Evolutionary conservation across 192 early-diverging fungal species (phyloP), one percentile per base, ranked within the genome.

Genomic region (Coemansia sp.): DNA sequence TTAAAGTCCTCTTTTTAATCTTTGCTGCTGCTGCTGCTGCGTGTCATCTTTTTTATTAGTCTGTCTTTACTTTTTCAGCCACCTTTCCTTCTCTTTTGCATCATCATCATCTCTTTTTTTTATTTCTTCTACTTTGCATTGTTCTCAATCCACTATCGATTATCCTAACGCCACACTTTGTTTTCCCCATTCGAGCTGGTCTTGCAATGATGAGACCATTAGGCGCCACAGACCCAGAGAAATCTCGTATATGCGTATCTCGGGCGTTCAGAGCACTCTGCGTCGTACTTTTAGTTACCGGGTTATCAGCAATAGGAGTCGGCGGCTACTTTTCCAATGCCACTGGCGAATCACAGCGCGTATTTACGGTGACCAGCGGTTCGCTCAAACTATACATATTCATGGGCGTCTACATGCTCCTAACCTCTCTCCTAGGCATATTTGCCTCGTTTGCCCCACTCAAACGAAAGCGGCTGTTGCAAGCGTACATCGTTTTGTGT

Each of bases 401-500:
- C 21, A 5, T 76, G 6, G 78, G 78, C 17, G 42, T 76, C 11
- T 80, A 75, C 57, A 32, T 76, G 36, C 31, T 75, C 5, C 14
- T 37, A 23, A 67, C 23, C 46, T 46, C 73, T 23, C 31, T 70
- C 1, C 45, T 76, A 0, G 78, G 78, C 2, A 57, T 72, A 12
- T 69, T 70, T 46, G 74, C 74, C 14, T 57, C 78, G 2, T 36
- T 80, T 36, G 73, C 73, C 5, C 78, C 78, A 15, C 63, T 70
- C 5, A 66, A 69, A 38, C 69, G 78, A 27, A 71, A 50, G 51
- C 29, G 66, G 1, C 55, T 75, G 44, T 63, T 80, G 9, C 60
- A 76, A 17, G 61, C 21, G 7, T 76, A 69, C 64, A 61, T 74
- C 11, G 39, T 45, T 1, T 60, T 66, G 7, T 44, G 69, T 44